Conservation (phyloP, 2,329 filamentous ascomycete genomes). For the Monilinia polystroma region DNA sequence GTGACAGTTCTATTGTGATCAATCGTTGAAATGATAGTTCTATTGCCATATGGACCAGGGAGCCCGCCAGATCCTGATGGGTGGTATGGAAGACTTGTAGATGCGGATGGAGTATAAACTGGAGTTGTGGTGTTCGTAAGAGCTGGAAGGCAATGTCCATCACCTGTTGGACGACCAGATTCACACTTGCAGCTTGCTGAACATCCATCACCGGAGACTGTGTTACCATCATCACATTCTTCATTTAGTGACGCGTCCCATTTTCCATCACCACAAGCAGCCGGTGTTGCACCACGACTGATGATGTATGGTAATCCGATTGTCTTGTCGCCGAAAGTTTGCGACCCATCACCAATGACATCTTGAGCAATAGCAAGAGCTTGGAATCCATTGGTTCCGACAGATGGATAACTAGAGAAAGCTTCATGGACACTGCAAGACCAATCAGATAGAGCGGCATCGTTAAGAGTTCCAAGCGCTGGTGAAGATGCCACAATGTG, state of each 20-base stretch:
- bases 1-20: slow-evolving; percentile 19
- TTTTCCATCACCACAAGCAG: slow-evolving; percentile 45
- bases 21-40: slow-evolving; percentile 24
- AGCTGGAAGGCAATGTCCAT: slow-evolving; percentile 31
- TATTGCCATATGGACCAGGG: slow-evolving; percentile 24
- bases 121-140: slow-evolving; percentile 21
- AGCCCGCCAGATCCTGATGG: slow-evolving; percentile 14
- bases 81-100: slow-evolving; percentile 11
- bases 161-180: slow-evolving; percentile 37
- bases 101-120: slow-evolving; percentile 21
- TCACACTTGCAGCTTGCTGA: slow-evolving; percentile 44
- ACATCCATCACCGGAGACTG: slow-evolving; percentile 41
- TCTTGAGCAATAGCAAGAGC: slow-evolving; percentile 45
- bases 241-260: slow-evolving; percentile 42
- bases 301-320: slow-evolving; percentile 46
- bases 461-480: slow-evolving; percentile 41
- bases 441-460: slow-evolving; percentile 45
- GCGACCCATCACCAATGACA: slow-evolving; percentile 41
- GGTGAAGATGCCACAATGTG: slow-evolving; percentile 44
- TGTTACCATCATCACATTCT: slow-evolving; percentile 47
- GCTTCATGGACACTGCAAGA: slow-evolving; percentile 46
- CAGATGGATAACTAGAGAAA: slow-evolving; percentile 43
- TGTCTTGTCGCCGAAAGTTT: slow-evolving; percentile 42
- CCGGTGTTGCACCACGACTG: slow-evolving; percentile 44
- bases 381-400: slow-evolving; percentile 42